Conservation (phyloP, 202 grass and related monocot genomes). For the Setaria viridis region DNA sequence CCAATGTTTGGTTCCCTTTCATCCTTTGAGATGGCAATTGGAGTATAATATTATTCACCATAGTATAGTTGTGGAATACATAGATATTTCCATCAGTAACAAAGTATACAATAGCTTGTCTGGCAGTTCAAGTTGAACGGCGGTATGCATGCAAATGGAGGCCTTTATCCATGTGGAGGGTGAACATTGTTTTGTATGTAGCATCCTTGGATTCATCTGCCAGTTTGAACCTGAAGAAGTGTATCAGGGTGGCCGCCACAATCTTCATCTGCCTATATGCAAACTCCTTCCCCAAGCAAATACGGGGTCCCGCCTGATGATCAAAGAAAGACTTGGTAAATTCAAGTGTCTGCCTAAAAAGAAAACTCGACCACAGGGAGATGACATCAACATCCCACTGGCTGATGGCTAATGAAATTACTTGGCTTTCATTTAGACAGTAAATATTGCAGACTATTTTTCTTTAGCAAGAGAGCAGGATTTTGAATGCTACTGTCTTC, state of each 20-base stretch:
- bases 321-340: constrained; percentile 27
- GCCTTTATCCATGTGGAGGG: constrained; percentile 65
- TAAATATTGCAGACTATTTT: constrained; percentile 24
- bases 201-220: constrained; percentile 54
- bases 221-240: constrained; percentile 72
- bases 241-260: constrained; percentile 54
- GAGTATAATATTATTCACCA: constrained; percentile 2
- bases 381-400: not conserved
- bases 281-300: constrained; percentile 79
- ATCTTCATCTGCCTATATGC: constrained; percentile 83
- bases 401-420: constrained; percentile 6
- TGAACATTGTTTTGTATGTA: constrained; percentile 66
- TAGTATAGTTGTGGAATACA: constrained; percentile 3
- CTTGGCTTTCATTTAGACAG: not conserved
- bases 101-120: constrained; percentile 16
- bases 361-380: not conserved
- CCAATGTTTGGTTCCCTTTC: not conserved
- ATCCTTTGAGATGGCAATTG: not conserved
- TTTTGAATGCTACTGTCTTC: constrained; percentile 17
- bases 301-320: constrained; percentile 61
- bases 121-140: constrained; percentile 32
- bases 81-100: constrained; percentile 31
- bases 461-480: not conserved
- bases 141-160: constrained; percentile 46
- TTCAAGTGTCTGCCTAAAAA: constrained; percentile 28